Conservation (phyloP, 108 stramenopile species). For the Aurantiochytrium sp. region DNA sequence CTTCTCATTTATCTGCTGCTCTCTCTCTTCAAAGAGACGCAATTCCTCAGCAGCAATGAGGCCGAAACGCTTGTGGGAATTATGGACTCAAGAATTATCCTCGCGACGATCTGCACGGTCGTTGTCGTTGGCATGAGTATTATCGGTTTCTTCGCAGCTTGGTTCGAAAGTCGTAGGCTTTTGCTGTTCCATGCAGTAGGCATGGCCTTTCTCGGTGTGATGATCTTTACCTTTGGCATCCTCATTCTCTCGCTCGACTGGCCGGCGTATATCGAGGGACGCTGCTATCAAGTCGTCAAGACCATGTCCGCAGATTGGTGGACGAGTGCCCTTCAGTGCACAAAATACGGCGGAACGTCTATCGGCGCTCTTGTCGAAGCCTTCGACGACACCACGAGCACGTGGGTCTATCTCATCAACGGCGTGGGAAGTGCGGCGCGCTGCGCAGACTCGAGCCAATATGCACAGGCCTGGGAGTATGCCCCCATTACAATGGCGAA, state of each 20-base stretch:
- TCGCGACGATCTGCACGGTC: neutral
- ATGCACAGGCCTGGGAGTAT: neutral
- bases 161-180: neutral
- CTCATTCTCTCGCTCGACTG: neutral
- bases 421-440: neutral
- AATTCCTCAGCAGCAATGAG: neutral
- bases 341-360: neutral
- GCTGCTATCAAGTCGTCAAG: neutral
- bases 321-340: neutral
- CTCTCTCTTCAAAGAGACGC: neutral
- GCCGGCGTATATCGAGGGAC: neutral
- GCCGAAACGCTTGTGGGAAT: neutral
- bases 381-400: neutral
- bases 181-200: neutral
- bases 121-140: neutral
- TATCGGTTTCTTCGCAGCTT: neutral
- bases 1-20: neutral
- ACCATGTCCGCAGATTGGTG: neutral
- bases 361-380: neutral
- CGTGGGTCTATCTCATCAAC: neutral
- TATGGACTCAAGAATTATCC: neutral
- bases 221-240: neutral
- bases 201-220: neutral
- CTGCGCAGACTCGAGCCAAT: neutral
- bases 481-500: neutral